Base-by-base conservation (phyloP, 345 rosid genomes). In the Trapa bicornis region DNA sequence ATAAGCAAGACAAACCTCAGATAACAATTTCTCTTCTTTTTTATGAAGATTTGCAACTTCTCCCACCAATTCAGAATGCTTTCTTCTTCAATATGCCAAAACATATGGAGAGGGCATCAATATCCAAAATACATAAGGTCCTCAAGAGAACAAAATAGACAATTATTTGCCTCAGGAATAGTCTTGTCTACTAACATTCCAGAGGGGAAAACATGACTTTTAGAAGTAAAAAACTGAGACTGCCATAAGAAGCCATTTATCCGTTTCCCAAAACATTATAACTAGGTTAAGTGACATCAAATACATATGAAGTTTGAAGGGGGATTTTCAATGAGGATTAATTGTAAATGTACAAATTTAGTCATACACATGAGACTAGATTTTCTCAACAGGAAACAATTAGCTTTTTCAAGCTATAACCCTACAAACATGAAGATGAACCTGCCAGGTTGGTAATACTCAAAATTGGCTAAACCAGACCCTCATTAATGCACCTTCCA, bases 21-120 rank as follows among this genome's bases (percentile, higher is more conserved):
- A 81, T 71, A 82, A 77, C 73, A 94, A 80, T 72, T 94, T 94
- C 75, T 87, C 91, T 85, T 91, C 96, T 71, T 80, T 84, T 77
- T 81, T 88, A 81, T 81, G 82, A 72, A 91, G 97, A 78, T 81
- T 86, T 47, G 97, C 83, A 70, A 91, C 82, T 77, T 91, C 99
- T 76, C 83, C 88, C 3, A 82, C 85, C 77, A 94, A 74, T 71
- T 91, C 96, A 75, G 90, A 84, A 77, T 91, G 89, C 74, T 89
- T 94, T 77, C 96, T 87, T 85, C 97, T 94, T 84, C 72, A 70
- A 75, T 14, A 64, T 6, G 15, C 42, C 38, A 54, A 33, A 54
- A 32, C 39, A 50, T 54, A 32, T 54, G 2, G 13, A 38, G 32
- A 47, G 61, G 35, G 42, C 6, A 32, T 65, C 56, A 65, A 33